Percentiles rank a stretch among this genome's conserved stretches.
phyloP scores from a whole-genome alignment of 306 rosid genomes.

The barrel medic (Medicago truncatula) region MtrunA17r5.0-ANR NC_053043.1:49700001-49700500 shows the following conservation, averaged over 20 bases:
- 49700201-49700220: constrained; percentile 15
- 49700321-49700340: constrained; percentile 95
- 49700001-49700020: neutral
- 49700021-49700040: neutral
- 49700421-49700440: neutral
- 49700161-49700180: neutral
- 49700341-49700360: constrained; percentile 76
- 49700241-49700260: neutral
- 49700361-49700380: neutral
- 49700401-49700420: neutral
- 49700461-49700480: constrained; percentile 42
- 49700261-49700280: constrained; percentile 24
- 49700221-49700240: neutral
- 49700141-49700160: neutral
- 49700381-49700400: constrained; percentile 1
- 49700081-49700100: neutral
- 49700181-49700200: neutral
- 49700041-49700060: neutral
- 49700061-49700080: neutral
- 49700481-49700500: constrained; percentile 76
- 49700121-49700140: no score
- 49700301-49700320: constrained; percentile 79
- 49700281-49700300: constrained; percentile 47
- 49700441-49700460: neutral
- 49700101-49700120: no score